These are phyloP conservation scores for Ceratobasidium sp. DNA, from an alignment of 1,284 basidiomycete species.

Conservation along the genomic window DNA sequence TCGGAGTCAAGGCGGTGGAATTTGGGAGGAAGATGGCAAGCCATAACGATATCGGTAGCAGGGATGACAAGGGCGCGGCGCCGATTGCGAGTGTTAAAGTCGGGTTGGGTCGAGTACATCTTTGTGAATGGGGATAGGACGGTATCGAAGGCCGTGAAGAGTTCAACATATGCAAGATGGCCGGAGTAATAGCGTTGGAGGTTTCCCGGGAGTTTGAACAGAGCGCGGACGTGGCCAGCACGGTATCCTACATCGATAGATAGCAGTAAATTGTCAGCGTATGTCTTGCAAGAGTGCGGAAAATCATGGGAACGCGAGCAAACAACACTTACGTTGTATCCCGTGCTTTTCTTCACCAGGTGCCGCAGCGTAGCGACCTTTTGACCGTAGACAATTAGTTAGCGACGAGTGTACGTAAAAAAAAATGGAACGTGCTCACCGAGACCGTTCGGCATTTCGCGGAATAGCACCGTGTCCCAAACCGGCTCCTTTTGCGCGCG, in stretches of 20 bases:
- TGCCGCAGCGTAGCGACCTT: neutral
- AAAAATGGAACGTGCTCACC: neutral
- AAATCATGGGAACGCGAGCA: too few species aligned
- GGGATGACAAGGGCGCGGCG: slow-evolving; percentile 26
- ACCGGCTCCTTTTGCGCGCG: neutral
- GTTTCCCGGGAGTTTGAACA: slow-evolving; percentile 16
- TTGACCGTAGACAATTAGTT: neutral
- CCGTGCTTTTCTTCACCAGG: slow-evolving; percentile 3
- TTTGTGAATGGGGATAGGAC: neutral
- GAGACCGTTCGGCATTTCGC: neutral
- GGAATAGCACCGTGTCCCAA: slow-evolving; percentile 11
- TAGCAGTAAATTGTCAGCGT: neutral
- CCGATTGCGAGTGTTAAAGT: neutral
- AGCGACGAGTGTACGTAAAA: too few species aligned
- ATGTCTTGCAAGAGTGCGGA: neutral
- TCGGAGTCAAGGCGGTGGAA: neutral
- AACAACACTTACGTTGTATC: slow-evolving; percentile 11
- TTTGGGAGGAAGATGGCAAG: slow-evolving; percentile 32
- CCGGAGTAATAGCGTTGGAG: neutral
- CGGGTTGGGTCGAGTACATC: neutral
- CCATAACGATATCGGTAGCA: neutral
- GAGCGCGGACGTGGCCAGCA: slow-evolving; percentile 9
- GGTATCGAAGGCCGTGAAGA: neutral
- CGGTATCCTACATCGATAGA: slow-evolving; percentile 9
- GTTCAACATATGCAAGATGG: slow-evolving; percentile 20